These are phyloP conservation scores for Hymenoscyphus salicellus DNA, from an alignment of 2,329 filamentous ascomycete genomes.

Conservation along the genomic window DNA sequence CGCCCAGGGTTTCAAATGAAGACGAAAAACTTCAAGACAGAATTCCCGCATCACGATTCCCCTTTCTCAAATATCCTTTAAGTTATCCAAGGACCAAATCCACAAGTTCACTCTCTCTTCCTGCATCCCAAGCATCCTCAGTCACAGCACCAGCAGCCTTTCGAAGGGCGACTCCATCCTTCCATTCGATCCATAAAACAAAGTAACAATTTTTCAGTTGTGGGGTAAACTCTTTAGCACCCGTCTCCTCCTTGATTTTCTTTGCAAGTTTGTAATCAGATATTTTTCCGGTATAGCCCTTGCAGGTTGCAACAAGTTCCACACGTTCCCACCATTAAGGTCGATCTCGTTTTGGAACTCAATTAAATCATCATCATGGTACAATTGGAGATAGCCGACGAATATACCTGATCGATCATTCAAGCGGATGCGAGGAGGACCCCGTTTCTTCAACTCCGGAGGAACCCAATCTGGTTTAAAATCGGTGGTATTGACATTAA, in stretches of 20 bases:
- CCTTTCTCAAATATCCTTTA: background rate
- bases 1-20: too few relatives aligned
- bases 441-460: too few relatives aligned
- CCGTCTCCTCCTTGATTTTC: background rate
- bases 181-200: conserved; percentile 9
- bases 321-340: background rate
- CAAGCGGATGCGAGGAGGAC: background rate
- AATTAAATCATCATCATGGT: background rate
- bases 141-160: background rate
- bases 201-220: conserved; percentile 4
- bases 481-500: background rate
- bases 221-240: background rate
- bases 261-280: background rate
- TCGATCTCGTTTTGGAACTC: background rate
- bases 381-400: background rate
- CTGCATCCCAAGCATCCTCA: background rate
- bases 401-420: background rate
- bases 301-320: background rate
- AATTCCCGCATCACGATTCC: background rate
- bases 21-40: background rate
- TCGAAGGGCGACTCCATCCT: conserved; percentile 1
- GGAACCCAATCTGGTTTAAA: background rate
- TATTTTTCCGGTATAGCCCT: background rate
- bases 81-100: background rate
- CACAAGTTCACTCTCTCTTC: background rate